Conservation (phyloP, 192 early-diverging fungal genomes). For the Lunasporangiospora selenospora region DNA sequence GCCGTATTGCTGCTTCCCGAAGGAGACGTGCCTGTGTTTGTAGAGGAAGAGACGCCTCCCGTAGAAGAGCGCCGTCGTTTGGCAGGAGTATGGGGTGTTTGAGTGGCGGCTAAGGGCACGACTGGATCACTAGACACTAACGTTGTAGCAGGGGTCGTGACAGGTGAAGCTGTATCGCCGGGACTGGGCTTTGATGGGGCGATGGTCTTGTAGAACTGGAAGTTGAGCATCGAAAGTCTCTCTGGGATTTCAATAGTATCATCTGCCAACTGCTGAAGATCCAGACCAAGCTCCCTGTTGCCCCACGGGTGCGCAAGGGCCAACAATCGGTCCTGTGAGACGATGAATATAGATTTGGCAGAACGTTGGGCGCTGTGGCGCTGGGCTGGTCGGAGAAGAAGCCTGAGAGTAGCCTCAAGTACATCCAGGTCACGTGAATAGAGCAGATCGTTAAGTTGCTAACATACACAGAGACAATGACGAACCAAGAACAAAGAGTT, state of each 20-base stretch:
- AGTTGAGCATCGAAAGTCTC: slow-evolving; percentile 51
- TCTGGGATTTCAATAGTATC: slow-evolving; percentile 48
- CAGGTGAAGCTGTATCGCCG: slow-evolving; percentile 14
- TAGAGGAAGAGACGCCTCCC: slow-evolving; percentile 11
- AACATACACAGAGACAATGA: slow-evolving; percentile 24
- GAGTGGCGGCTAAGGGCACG: background rate
- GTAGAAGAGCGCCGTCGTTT: slow-evolving; percentile 25
- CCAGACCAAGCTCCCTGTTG: slow-evolving; percentile 55
- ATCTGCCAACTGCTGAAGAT: slow-evolving; percentile 53
- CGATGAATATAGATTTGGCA: slow-evolving; percentile 60
- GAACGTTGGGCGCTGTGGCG: slow-evolving; percentile 86
- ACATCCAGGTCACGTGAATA: slow-evolving; percentile 82
- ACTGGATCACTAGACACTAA: slow-evolving; percentile 10
- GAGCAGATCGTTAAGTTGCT: slow-evolving; percentile 85
- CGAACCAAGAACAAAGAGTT: background rate
- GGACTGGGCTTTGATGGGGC: slow-evolving; percentile 17
- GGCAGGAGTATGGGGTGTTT: slow-evolving; percentile 2
- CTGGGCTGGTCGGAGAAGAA: slow-evolving; percentile 89
- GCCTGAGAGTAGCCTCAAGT: slow-evolving; percentile 75
- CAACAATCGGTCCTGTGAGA: slow-evolving; percentile 62
- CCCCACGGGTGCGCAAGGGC: slow-evolving; percentile 71
- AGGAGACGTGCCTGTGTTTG: background rate
- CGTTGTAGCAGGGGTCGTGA: slow-evolving; percentile 11
- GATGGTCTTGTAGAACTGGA: slow-evolving; percentile 70
- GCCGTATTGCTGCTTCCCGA: slow-evolving; percentile 4